A percentile compares a stretch with the other conserved stretches of the same genome.
These are phyloP conservation scores for Ascochyta lentis DNA, from an alignment of 2,329 filamentous ascomycete species.

Conservation along the genomic window DNA sequence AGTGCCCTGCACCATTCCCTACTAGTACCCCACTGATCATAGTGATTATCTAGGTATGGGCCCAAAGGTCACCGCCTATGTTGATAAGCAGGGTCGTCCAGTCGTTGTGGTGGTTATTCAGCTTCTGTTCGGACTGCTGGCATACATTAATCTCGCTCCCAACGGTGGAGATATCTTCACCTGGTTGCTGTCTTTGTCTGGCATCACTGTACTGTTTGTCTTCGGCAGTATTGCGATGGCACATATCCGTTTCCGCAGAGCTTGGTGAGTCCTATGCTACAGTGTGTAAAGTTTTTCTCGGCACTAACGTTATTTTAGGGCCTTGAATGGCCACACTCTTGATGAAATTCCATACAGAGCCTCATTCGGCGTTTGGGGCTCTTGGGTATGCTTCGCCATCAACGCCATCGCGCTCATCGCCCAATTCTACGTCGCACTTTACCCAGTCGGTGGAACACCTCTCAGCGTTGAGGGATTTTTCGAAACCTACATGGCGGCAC, in stretches of 20 bases:
- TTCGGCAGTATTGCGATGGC: constrained; percentile 84
- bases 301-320: constrained; percentile 1
- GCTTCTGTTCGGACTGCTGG: constrained; percentile 72
- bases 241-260: constrained; percentile 83
- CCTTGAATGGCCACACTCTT: constrained; percentile 38
- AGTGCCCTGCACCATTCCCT: not conserved
- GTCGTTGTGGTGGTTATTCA: constrained; percentile 74
- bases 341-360: constrained; percentile 51
- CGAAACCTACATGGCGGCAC: constrained; percentile 52
- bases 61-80: constrained; percentile 75
- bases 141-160: constrained; percentile 68
- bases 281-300: not conserved
- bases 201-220: constrained; percentile 75
- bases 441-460: constrained; percentile 36
- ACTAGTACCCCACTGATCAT: not conserved
- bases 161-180: constrained; percentile 69
- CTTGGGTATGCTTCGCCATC: constrained; percentile 42
- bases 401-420: constrained; percentile 47
- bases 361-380: constrained; percentile 46
- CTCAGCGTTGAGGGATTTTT: constrained; percentile 52
- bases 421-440: constrained; percentile 46
- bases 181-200: constrained; percentile 80
- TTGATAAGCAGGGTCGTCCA: constrained; percentile 80
- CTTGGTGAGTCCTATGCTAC: constrained; percentile 29
- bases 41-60: constrained; percentile 61